phyloP scores from a whole-genome alignment of 208 protist species.

The Tetramitus jugosus region DNA sequence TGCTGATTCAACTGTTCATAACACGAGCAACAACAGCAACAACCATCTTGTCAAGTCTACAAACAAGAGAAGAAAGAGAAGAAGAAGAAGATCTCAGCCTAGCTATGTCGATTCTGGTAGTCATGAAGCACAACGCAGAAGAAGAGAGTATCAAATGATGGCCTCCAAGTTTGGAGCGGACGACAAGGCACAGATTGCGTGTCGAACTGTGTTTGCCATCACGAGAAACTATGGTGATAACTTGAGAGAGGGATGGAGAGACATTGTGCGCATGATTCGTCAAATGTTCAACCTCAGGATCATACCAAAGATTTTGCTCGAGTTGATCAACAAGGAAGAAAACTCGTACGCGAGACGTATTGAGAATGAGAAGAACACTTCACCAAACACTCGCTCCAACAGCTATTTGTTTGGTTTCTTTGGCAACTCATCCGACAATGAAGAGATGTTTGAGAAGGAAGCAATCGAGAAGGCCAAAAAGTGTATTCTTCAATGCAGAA shows the following conservation, averaged over 20 bases:
- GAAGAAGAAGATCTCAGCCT: too few species aligned
- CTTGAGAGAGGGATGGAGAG: slow-evolving; percentile 47
- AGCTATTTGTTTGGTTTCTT: background rate
- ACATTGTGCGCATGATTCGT: slow-evolving; percentile 33
- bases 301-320: background rate
- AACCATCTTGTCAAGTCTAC: too few species aligned
- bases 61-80: too few species aligned
- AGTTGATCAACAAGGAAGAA: background rate
- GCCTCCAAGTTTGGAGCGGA: slow-evolving; percentile 38
- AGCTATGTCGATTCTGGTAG: too few species aligned
- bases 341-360: background rate
- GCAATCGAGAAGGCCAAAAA: background rate
- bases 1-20: too few species aligned
- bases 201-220: slow-evolving; percentile 40
- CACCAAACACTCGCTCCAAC: background rate
- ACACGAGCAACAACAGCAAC: too few species aligned
- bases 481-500: slow-evolving; percentile 11
- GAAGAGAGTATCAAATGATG: too few species aligned
- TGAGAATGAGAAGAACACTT: background rate
- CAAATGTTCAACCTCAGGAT: slow-evolving; percentile 18
- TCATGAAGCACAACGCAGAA: too few species aligned
- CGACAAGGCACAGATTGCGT: slow-evolving; percentile 44
- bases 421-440: background rate
- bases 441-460: background rate
- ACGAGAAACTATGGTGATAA: slow-evolving; percentile 42